phyloP scores from a whole-genome alignment of 257 asterid species.

The Nicotiana benthamiana region DNA sequence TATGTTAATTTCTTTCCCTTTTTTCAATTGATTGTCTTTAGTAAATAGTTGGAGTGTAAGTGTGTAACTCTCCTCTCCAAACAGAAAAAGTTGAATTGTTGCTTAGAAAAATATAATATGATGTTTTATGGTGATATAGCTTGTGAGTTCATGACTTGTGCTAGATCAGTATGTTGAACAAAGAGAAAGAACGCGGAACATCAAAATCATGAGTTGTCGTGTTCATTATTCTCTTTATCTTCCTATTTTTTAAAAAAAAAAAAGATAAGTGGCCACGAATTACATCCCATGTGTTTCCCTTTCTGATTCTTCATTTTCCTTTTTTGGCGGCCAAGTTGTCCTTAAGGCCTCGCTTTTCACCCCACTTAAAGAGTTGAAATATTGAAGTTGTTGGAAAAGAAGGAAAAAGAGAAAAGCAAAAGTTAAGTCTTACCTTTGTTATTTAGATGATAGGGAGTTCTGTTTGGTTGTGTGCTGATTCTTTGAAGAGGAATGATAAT shows the following conservation, averaged over 20 bases:
- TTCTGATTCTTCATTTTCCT: constrained; percentile 9
- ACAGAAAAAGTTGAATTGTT: background rate
- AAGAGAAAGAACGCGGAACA: constrained; percentile 14
- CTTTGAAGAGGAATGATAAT: background rate
- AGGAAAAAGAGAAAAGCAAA: constrained; percentile 20
- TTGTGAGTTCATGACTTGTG: constrained; percentile 28
- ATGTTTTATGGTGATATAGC: constrained; percentile 10
- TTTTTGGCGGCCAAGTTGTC: constrained; percentile 35
- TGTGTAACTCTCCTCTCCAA: background rate
- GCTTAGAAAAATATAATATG: background rate
- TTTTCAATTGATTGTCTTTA: background rate
- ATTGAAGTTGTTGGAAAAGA: constrained; percentile 23
- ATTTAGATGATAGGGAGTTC: constrained; percentile 7
- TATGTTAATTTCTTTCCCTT: background rate
- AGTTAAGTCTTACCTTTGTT: constrained; percentile 21
- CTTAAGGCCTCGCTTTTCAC: constrained; percentile 38
- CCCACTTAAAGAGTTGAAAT: constrained; percentile 27
- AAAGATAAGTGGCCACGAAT: constrained; percentile 24
- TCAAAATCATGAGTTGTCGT: constrained; percentile 50
- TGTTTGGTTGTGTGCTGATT: constrained; percentile 9
- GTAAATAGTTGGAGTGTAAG: background rate
- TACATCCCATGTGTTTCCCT: constrained; percentile 18
- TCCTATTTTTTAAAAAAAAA: constrained; percentile 11
- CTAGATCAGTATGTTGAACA: constrained; percentile 24
- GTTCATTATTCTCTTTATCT: constrained; percentile 27